A percentile compares a stretch with the other conserved stretches of the same genome.
phyloP scores from a whole-genome alignment of 495 filamentous ascomycete species.

The Lasiosphaeria ovina region DNA sequence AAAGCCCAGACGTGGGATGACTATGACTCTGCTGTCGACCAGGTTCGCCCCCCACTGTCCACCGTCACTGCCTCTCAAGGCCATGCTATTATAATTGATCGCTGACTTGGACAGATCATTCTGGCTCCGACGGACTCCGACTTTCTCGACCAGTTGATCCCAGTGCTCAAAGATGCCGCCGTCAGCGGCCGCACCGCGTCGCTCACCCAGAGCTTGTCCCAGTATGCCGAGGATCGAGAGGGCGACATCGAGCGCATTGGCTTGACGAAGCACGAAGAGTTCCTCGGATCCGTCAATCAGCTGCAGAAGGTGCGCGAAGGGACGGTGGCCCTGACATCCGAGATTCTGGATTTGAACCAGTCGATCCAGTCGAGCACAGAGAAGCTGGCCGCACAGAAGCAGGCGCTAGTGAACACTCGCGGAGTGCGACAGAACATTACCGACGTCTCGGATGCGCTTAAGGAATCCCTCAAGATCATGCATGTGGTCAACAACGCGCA shows the following conservation, averaged over 20 bases:
- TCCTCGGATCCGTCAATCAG: conserved; percentile 87
- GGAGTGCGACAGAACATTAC: conserved; percentile 94
- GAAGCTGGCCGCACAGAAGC: conserved; percentile 91
- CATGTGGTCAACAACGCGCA: conserved; percentile 92
- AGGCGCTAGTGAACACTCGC: conserved; percentile 83
- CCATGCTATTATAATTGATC: not conserved
- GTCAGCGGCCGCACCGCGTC: conserved; percentile 67
- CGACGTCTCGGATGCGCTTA: conserved; percentile 83
- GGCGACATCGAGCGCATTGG: conserved; percentile 92
- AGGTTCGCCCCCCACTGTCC: conserved; percentile 31
- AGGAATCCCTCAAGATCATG: conserved; percentile 87
- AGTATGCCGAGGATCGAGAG: conserved; percentile 83
- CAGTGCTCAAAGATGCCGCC: conserved; percentile 85
- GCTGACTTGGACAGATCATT: conserved; percentile 66
- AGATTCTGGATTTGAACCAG: conserved; percentile 88
- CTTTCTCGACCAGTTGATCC: conserved; percentile 92
- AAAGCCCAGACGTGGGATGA: conserved; percentile 52
- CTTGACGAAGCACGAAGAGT: conserved; percentile 93
- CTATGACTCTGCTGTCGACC: conserved; percentile 52
- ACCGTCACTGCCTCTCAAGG: not conserved
- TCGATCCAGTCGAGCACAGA: conserved; percentile 95
- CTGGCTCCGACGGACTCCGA: conserved; percentile 88
- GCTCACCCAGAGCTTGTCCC: conserved; percentile 73
- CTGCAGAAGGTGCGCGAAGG: conserved; percentile 87
- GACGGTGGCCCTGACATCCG: conserved; percentile 80